Evolutionary conservation across 2,329 filamentous ascomycete genomes (phyloP).

Genomic region (Colletotrichum chlorophyti): DNA sequence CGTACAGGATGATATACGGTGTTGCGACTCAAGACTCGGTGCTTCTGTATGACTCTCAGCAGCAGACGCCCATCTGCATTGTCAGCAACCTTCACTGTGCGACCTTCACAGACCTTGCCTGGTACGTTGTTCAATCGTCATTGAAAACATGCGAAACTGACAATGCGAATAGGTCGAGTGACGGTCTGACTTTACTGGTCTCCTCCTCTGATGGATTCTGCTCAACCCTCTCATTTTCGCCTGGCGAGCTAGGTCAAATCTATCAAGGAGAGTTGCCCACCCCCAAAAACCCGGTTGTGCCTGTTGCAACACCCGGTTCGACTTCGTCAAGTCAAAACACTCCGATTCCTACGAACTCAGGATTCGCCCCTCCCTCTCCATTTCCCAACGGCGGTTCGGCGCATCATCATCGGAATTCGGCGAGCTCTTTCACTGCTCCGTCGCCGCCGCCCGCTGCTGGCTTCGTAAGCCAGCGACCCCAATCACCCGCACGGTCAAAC

Average conservation of each 20-base stretch:
- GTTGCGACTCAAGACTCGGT: constrained; percentile 97
- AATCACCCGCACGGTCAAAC: constrained; percentile 84
- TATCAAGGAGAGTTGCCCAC: constrained; percentile 74
- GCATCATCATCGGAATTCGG: constrained; percentile 65
- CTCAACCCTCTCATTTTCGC: constrained; percentile 83
- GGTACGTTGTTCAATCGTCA: constrained; percentile 64
- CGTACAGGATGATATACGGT: constrained; percentile 94
- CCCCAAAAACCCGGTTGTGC: constrained; percentile 49
- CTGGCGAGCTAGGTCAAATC: constrained; percentile 83
- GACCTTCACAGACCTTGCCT: constrained; percentile 94
- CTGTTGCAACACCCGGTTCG: constrained; percentile 34
- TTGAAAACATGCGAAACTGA: neutral
- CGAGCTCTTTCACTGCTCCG: constrained; percentile 63
- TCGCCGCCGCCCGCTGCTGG: constrained; percentile 66
- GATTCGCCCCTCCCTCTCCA: constrained; percentile 67
- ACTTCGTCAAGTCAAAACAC: constrained; percentile 67
- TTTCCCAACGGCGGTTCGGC: constrained; percentile 54
- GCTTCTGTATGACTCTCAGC: constrained; percentile 94
- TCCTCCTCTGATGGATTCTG: constrained; percentile 99
- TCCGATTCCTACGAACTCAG: constrained; percentile 72
- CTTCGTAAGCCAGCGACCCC: constrained; percentile 69
- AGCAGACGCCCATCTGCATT: constrained; percentile 89
- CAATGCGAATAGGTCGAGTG: constrained; percentile 48
- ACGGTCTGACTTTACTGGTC: constrained; percentile 74
- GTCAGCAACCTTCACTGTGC: constrained; percentile 98